Percentiles rank a stretch among this genome's conserved stretches.
phyloP scores from a whole-genome alignment of 1,139 yeast genomes.

The Kurtzmaniella natalensis region DNA sequence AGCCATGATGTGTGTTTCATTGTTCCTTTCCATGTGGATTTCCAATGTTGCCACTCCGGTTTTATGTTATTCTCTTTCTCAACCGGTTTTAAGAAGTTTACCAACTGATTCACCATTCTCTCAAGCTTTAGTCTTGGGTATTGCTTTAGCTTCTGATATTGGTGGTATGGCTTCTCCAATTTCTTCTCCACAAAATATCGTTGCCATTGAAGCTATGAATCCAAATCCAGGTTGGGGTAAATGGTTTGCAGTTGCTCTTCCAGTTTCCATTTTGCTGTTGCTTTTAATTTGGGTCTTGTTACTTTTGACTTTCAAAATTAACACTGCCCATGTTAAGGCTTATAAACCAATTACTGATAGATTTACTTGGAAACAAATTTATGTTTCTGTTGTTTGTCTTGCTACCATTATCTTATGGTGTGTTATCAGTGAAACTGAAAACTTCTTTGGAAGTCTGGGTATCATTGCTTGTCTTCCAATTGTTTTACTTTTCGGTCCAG shows the following conservation, averaged over 20 bases:
- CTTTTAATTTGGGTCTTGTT: conserved; percentile 69
- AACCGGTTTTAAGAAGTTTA: conserved; percentile 77
- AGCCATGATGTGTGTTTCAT: conserved; percentile 79
- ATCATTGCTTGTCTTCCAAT: conserved; percentile 82
- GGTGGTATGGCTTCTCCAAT: conserved; percentile 98
- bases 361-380: conserved; percentile 70
- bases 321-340: conserved; percentile 40
- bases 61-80: conserved; percentile 81
- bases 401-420: conserved; percentile 85
- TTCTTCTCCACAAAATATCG: conserved; percentile 91
- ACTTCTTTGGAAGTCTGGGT: conserved; percentile 83
- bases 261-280: conserved; percentile 63
- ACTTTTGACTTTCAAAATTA: conserved; percentile 62
- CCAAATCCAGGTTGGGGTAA: conserved; percentile 94
- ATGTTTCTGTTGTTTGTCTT: conserved; percentile 60
- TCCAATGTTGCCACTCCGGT: conserved; percentile 97
- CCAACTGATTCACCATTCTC: conserved; percentile 78
- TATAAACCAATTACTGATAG: conserved; percentile 66
- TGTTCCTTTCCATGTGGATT: conserved; percentile 91
- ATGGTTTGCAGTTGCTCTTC: conserved; percentile 87
- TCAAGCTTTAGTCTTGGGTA: conserved; percentile 80
- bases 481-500: conserved; percentile 82
- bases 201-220: conserved; percentile 80
- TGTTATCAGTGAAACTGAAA: conserved; percentile 54
- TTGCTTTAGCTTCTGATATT: conserved; percentile 85